phyloP scores from a whole-genome alignment of 1,139 yeast species.

The Pichia sp. region DNA sequence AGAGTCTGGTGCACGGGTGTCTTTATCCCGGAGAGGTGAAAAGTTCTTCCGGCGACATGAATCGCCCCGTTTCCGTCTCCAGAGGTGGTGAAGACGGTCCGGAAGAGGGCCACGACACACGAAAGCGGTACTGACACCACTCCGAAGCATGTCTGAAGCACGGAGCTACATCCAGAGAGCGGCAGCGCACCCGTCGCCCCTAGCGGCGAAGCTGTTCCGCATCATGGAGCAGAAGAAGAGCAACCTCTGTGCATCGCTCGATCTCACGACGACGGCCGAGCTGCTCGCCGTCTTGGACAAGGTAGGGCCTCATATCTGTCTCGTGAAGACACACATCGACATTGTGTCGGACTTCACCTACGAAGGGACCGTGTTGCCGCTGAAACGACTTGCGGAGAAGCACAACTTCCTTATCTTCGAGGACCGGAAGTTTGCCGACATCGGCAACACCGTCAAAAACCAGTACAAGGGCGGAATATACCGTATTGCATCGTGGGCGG shows the following conservation, averaged over 20 bases:
- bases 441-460: constrained; percentile 95
- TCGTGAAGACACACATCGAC: constrained; percentile 93
- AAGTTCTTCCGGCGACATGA: background rate
- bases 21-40: background rate
- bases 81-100: background rate
- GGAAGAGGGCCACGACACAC: too few species aligned
- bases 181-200: constrained; percentile 63
- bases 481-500: constrained; percentile 90
- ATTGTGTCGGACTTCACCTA: constrained; percentile 83
- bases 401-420: constrained; percentile 87
- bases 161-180: constrained; percentile 46
- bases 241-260: constrained; percentile 95
- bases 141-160: background rate
- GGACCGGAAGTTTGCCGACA: constrained; percentile 97
- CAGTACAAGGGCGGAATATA: constrained; percentile 91
- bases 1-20: background rate
- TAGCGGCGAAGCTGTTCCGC: constrained; percentile 68
- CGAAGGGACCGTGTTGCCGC: constrained; percentile 73
- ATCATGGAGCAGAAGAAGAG: constrained; percentile 79
- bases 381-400: constrained; percentile 64
- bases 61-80: background rate
- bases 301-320: constrained; percentile 87
- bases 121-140: too few species aligned
- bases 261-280: constrained; percentile 75
- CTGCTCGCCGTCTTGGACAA: constrained; percentile 67